These are phyloP conservation scores for Laburnicola sp. DNA, from an alignment of 2,329 filamentous ascomycete species.

Conservation along the genomic window DNA sequence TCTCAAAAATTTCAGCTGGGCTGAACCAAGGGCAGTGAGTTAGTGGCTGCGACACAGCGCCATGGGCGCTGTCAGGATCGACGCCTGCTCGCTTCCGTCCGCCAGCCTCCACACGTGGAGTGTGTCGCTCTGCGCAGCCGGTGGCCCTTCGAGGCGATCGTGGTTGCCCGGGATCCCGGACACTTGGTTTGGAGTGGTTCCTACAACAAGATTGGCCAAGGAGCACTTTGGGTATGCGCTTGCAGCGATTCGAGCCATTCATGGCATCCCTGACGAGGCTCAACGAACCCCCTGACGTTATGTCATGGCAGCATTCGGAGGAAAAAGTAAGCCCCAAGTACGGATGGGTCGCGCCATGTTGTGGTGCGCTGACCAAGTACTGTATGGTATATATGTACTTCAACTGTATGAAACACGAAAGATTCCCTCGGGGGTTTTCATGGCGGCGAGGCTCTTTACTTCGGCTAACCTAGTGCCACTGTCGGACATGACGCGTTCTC, in stretches of 20 bases:
- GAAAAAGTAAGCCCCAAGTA: no score
- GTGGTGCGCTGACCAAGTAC: no score
- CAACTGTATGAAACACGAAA: no score
- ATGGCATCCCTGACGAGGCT: no score
- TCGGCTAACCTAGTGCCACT: not conserved
- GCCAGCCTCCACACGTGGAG: slow-evolving; percentile 20
- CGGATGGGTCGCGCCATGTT: no score
- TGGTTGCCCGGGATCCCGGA: slow-evolving; percentile 34
- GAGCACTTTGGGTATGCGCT: slow-evolving; percentile 31
- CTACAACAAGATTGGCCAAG: slow-evolving; percentile 26
- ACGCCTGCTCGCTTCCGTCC: slow-evolving; percentile 4
- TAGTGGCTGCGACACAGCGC: not conserved
- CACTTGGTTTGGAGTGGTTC: slow-evolving; percentile 33
- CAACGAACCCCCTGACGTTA: no score
- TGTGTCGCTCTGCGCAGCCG: slow-evolving; percentile 17
- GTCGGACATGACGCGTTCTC: not conserved
- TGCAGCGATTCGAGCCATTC: slow-evolving; percentile 24
- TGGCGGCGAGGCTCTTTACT: no score
- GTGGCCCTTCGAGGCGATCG: slow-evolving; percentile 25
- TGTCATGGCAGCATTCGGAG: no score
- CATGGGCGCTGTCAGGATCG: not conserved
- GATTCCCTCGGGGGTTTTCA: no score
- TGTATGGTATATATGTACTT: no score
- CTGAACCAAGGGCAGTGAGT: not conserved
- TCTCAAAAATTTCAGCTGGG: not conserved